Conservation (phyloP, 495 filamentous ascomycete genomes). For the Mycothermus thermophilus region DNA sequence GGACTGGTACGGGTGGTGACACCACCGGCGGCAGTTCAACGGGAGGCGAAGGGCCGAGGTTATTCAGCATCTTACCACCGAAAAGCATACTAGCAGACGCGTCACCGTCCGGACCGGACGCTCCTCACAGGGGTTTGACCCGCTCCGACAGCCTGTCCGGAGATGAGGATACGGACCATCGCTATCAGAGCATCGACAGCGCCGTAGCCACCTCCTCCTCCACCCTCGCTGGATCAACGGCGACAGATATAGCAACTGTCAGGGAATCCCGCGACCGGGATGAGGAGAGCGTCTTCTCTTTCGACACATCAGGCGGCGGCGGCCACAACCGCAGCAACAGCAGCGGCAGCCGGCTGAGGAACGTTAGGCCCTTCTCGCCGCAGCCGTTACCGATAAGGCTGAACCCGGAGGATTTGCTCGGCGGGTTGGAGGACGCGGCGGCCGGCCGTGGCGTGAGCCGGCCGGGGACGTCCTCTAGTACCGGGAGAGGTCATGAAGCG, state of each 20-base stretch:
- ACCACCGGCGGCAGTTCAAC: constrained; percentile 7
- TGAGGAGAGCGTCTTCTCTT: constrained; percentile 38
- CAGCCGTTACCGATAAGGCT: constrained; percentile 28
- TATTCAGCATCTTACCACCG: constrained; percentile 45
- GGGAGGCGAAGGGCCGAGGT: constrained; percentile 28
- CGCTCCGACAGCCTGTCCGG: constrained; percentile 34
- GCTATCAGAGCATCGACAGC: constrained; percentile 38
- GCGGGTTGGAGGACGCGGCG: constrained; percentile 7
- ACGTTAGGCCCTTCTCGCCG: constrained; percentile 40
- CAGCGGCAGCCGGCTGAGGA: constrained; percentile 33
- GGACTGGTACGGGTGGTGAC: constrained; percentile 8
- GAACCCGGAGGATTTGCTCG: constrained; percentile 28
- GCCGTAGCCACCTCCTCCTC: constrained; percentile 14
- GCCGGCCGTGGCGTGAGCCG: not conserved
- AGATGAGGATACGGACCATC: constrained; percentile 27
- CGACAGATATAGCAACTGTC: constrained; percentile 6
- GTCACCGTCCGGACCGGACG: constrained; percentile 20
- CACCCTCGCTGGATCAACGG: too few relatives aligned
- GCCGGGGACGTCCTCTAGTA: not conserved
- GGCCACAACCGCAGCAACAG: too few relatives aligned
- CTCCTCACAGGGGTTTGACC: constrained; percentile 8
- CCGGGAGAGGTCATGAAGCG: not conserved
- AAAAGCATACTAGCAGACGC: constrained; percentile 39
- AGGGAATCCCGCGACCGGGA: too few relatives aligned
- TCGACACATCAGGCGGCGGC: too few relatives aligned